Conservation (phyloP, 768 basidiomycete species). For the Termitomyces heimii region DNA sequence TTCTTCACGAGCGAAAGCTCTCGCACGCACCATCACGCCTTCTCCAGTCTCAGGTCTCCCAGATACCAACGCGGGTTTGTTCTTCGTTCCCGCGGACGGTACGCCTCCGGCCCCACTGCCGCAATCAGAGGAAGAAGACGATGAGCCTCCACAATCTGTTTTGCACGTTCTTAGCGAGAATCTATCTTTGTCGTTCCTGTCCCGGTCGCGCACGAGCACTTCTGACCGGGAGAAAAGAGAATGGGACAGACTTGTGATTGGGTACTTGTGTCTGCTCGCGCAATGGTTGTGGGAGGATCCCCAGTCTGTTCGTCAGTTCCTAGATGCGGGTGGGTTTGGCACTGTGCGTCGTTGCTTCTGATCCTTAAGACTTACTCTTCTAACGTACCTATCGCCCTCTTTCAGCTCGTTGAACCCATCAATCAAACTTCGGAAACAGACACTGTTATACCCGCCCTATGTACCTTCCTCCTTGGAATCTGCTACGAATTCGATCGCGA, state of each 20-base stretch:
- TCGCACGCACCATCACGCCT: conserved; percentile 62
- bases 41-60: conserved; percentile 27
- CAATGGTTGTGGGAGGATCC: conserved; percentile 99
- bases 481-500: conserved; percentile 97
- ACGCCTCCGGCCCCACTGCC: conserved; percentile 26
- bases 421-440: conserved; percentile 87
- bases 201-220: conserved; percentile 59
- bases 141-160: conserved; percentile 64
- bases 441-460: conserved; percentile 82
- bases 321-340: conserved; percentile 85
- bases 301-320: conserved; percentile 78
- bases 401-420: conserved; percentile 84
- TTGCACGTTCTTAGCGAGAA: conserved; percentile 88
- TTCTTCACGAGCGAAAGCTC: conserved; percentile 55
- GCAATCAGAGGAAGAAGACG: conserved; percentile 39
- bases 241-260: conserved; percentile 87
- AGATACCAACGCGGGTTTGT: conserved; percentile 27
- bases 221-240: conserved; percentile 73
- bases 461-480: conserved; percentile 85
- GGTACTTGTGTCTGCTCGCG: conserved; percentile 74
- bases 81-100: conserved; percentile 78
- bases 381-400: background rate
- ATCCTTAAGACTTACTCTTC: background rate
- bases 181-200: conserved; percentile 79
- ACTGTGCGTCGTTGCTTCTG: conserved; percentile 53